phyloP scores from a whole-genome alignment of 164 flowering plant species.

The Amborella trichopoda region DNA sequence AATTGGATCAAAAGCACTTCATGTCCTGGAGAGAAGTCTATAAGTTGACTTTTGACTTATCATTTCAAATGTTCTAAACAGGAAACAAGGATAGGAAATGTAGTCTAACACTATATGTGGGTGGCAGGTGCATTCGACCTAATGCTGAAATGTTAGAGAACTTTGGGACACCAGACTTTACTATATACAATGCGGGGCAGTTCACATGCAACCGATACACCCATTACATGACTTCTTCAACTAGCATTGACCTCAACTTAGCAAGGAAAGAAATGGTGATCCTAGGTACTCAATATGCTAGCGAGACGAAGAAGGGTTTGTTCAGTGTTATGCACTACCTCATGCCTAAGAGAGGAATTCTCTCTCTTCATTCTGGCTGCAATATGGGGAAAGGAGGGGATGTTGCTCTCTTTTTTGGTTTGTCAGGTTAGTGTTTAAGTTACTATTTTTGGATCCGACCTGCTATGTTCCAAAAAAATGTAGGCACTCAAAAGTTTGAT shows the following conservation, averaged over 20 bases:
- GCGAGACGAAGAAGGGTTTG: constrained; percentile 99
- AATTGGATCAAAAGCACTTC: too few species aligned
- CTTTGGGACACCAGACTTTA: constrained; percentile 99
- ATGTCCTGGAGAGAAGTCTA: too few species aligned
- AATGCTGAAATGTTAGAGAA: constrained; percentile 95
- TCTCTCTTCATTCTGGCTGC: constrained; percentile 97
- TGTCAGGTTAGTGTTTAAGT: too few species aligned
- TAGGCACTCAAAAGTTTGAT: too few species aligned
- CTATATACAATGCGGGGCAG: constrained; percentile 97
- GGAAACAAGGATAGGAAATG: too few species aligned
- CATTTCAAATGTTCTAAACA: too few species aligned
- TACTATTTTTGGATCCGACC: too few species aligned
- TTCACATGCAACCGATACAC: constrained; percentile 99
- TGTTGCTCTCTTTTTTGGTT: constrained; percentile 98
- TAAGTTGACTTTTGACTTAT: too few species aligned
- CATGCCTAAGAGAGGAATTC: constrained; percentile 96
- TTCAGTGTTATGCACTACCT: constrained; percentile 97
- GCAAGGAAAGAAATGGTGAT: constrained; percentile 97
- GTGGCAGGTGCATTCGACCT: constrained; percentile 98
- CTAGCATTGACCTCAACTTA: constrained; percentile 91
- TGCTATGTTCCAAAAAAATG: too few species aligned
- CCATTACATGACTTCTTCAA: constrained; percentile 98
- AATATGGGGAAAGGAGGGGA: constrained; percentile 97
- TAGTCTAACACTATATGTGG: too few species aligned
- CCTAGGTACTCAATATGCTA: constrained; percentile 98